Percentiles rank a stretch among this genome's conserved stretches.
Evolutionary conservation across 2,329 filamentous ascomycete genomes (phyloP).

Genomic region (Beauveria sp.): DNA sequence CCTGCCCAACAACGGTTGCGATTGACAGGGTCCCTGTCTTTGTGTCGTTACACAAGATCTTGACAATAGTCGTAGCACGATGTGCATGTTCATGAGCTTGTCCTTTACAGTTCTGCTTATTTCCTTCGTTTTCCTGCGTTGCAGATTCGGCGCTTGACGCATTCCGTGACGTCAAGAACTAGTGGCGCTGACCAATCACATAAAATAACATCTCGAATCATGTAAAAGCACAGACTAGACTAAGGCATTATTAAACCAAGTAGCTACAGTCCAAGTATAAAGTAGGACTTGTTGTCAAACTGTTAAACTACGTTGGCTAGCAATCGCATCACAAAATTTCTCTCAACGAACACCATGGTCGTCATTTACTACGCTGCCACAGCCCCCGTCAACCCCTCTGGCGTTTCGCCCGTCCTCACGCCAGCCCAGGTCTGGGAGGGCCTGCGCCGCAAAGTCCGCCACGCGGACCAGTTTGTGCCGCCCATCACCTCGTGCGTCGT

Average conservation of each 20-base stretch:
- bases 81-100: background rate
- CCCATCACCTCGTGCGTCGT: slow-evolving; percentile 15
- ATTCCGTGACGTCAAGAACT: background rate
- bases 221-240: background rate
- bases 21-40: background rate
- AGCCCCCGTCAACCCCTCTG: slow-evolving; percentile 22
- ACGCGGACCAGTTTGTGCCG: slow-evolving; percentile 22
- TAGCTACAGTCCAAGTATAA: background rate
- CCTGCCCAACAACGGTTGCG: background rate
- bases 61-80: background rate
- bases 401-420: slow-evolving; percentile 16
- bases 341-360: background rate
- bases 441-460: slow-evolving; percentile 22
- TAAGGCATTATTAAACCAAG: background rate
- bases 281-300: background rate
- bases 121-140: background rate
- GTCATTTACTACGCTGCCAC: slow-evolving; percentile 18
- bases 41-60: background rate
- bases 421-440: slow-evolving; percentile 21
- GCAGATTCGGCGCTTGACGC: background rate
- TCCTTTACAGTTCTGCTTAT: background rate
- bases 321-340: too few relatives aligned
- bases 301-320: too few relatives aligned
- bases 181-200: background rate
- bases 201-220: background rate